Conservation (phyloP, 306 rosid genomes). For the Malus asiatica region DNA sequence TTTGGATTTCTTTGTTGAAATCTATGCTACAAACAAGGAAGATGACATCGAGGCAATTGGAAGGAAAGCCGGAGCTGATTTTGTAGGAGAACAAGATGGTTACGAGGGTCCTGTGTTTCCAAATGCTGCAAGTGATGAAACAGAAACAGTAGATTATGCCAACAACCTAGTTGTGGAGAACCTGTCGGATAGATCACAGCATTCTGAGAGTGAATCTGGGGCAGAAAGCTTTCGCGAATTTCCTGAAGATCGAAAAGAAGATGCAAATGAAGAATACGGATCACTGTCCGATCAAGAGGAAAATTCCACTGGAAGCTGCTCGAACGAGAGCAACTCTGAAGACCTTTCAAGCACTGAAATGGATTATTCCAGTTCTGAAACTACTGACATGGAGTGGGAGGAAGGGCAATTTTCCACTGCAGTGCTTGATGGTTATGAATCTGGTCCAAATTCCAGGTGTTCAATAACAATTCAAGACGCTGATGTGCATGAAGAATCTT, state of each 20-base stretch:
- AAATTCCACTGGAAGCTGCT: conserved; percentile 28
- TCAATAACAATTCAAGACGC: conserved; percentile 17
- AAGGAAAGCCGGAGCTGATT: not conserved
- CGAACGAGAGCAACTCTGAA: conserved; percentile 22
- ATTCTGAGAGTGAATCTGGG: conserved; percentile 30
- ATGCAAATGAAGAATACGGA: conserved; percentile 15
- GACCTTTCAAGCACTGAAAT: conserved; percentile 14
- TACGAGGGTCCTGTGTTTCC: conserved; percentile 1
- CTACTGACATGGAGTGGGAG: conserved; percentile 47
- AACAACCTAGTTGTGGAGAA: conserved; percentile 16
- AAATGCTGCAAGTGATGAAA: conserved; percentile 15
- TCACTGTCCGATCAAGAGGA: conserved; percentile 30
- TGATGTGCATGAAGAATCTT: conserved; percentile 26
- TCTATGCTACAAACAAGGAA: conserved; percentile 35
- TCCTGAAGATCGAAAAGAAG: conserved; percentile 9
- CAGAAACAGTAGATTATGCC: conserved; percentile 7
- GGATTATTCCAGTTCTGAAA: conserved; percentile 32
- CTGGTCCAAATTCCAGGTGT: conserved; percentile 19
- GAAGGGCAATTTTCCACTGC: conserved; percentile 23
- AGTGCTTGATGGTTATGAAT: conserved; percentile 28
- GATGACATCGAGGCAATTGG: conserved; percentile 3
- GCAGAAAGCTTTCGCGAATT: conserved; percentile 14
- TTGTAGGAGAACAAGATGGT: conserved; percentile 3
- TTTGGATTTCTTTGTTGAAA: conserved; percentile 49
- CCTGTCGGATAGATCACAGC: conserved; percentile 16